phyloP scores from a whole-genome alignment of 352 stramenopile species.

The Pythium periplocum region DNA sequence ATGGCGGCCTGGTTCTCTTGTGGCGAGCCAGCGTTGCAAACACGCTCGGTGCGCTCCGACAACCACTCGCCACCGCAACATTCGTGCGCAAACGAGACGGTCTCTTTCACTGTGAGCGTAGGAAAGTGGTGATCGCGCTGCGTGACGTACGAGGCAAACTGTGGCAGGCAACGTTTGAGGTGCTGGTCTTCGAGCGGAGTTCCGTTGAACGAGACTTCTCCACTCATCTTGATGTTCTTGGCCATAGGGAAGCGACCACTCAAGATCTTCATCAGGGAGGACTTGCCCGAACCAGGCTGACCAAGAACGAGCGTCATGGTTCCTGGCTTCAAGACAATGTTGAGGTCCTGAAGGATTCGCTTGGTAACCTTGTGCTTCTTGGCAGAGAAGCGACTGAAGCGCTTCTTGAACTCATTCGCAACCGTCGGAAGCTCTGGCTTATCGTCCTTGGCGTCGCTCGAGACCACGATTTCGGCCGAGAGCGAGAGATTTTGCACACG shows the following conservation, averaged over 20 bases:
- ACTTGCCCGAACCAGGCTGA: conserved; percentile 10
- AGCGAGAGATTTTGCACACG: conserved; percentile 12
- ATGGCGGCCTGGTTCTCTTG: conserved; percentile 17
- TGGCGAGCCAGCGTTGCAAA: conserved; percentile 16
- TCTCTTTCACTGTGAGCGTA: conserved; percentile 23
- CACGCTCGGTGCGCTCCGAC: neutral
- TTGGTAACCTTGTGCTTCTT: conserved; percentile 13
- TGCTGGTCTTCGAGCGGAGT: neutral
- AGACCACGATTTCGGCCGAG: conserved; percentile 20
- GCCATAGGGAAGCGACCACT: conserved; percentile 12
- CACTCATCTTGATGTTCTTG: conserved; percentile 14
- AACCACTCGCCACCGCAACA: conserved; percentile 7
- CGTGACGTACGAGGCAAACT: conserved; percentile 16
- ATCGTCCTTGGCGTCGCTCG: conserved; percentile 12
- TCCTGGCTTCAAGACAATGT: conserved; percentile 8
- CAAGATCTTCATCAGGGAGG: conserved; percentile 8
- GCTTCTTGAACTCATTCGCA: conserved; percentile 8
- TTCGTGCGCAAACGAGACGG: conserved; percentile 16
- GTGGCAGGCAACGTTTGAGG: conserved; percentile 9
- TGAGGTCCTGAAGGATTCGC: conserved; percentile 14
- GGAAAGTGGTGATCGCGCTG: conserved; percentile 20
- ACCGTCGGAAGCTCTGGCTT: conserved; percentile 12
- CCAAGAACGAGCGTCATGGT: conserved; percentile 10
- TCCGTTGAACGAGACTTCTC: conserved; percentile 17
- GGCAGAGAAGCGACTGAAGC: conserved; percentile 1